Base-by-base conservation (phyloP, 2,329 filamentous ascomycete species). In the Aspergillus fumigatus region DNA sequence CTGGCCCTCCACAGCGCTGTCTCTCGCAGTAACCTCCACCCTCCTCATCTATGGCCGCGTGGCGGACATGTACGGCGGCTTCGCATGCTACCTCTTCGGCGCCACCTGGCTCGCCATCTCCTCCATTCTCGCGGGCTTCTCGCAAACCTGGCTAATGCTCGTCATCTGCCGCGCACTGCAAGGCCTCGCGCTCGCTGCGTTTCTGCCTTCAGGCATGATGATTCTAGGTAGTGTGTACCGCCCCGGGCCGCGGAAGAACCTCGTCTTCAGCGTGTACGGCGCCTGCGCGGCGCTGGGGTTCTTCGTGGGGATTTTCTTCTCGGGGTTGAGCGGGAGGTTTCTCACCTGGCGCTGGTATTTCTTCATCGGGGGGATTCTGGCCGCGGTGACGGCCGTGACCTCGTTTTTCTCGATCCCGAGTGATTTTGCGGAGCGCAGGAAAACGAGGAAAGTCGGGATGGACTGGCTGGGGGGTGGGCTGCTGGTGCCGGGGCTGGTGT, bases 131-230 rank as follows among this genome's bases (percentile, higher is more conserved):
- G 83, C 82, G 17, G 89, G 89, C 10, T 90, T 92, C 73, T 86
- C 85, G 57, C 75, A 77, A 53, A 87, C 83, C 71, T 81, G 86
- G 58, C 70, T 84, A 51, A 89, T 91, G 85, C 78, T 92, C 59
- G 87, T 90, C 62, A 77, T 88, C 54, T 89, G 86, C 67, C 86
- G 89, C 52, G 88, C 88, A 8, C 74, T 92, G 47, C 88, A 91
- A 70, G 89, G 89, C 0, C 73, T 93, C 9, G 89, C 88, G 0
- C 81, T 87, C 1, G 87, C 88, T 0, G 88, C 88, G 0, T 90
- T 89, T 59, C 71, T 91, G 14, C 87, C 88, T 0, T 84, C 85
- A 0, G 83, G 86, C 1, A 81, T 91, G 55, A 86, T 86, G 74
- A 76, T 89, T 10, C 73, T 89, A 1, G 86, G 86, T 1, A 83